Conservation (phyloP, 2,329 filamentous ascomycete species). For the Herpotrichia juniperi region DNA sequence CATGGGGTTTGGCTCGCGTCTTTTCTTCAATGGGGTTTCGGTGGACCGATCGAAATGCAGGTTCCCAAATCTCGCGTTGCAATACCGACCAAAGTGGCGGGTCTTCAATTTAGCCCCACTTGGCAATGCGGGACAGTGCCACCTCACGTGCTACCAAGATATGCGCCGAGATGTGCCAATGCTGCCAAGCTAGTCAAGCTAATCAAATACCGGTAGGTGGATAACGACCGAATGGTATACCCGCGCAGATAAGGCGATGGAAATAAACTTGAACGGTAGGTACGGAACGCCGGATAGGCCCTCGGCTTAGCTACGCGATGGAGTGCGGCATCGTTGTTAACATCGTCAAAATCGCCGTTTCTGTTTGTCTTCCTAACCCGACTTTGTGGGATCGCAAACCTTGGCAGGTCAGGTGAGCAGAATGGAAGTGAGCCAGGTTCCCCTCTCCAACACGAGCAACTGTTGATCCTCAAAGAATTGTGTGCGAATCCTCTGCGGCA, state of each 20-base stretch:
- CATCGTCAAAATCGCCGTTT: no score
- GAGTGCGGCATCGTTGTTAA: no score
- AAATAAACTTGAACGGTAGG: no score
- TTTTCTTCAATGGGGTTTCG: not conserved
- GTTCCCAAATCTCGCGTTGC: no score
- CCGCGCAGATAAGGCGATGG: no score
- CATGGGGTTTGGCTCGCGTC: not conserved
- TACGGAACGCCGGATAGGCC: no score
- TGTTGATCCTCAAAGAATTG: not conserved
- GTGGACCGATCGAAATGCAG: no score
- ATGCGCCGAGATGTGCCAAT: not conserved
- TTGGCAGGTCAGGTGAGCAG: not conserved
- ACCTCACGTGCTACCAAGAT: not conserved
- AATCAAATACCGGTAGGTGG: not conserved
- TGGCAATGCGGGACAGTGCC: not conserved
- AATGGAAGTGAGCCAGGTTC: not conserved
- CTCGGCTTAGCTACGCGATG: no score
- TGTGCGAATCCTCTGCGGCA: no score
- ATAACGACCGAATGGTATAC: no score
- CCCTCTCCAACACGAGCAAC: not conserved
- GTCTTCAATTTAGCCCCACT: not conserved
- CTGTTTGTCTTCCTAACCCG: not conserved
- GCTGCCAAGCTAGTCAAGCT: not conserved
- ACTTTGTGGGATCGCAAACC: not conserved
- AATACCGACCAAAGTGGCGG: not conserved